Evolutionary conservation across 2,329 filamentous ascomycete genomes (phyloP), one percentile per base, ranked within the genome.

Genomic region (Aureobasidium uvarum): DNA sequence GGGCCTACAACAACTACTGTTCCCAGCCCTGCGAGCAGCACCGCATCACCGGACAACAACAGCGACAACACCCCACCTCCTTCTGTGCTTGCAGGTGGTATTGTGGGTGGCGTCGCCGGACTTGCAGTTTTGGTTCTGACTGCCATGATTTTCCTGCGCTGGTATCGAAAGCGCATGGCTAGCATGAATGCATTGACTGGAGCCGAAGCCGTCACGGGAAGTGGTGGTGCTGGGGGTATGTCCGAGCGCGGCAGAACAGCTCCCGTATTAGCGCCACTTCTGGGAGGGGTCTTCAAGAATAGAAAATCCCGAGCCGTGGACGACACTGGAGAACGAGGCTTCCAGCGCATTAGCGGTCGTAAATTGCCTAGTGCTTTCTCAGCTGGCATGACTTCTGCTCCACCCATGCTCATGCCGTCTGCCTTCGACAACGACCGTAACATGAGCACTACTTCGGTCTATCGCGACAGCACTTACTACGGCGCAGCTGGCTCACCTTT

Each of bases 41-140:
- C 54, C 38, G 62, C 66, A 8, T 23, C 54, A 5, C 58, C 48
- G 36, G 46, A 62, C 36, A 66, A 63, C 38, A 52, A 60, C 38
- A 67, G 69, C 36, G 68, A 70, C 18, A 68, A 66, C 39, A 72
- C 76, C 23, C 74, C 80, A 7, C 77, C 78, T 51, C 84, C 83
- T 28, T 81, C 81, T 18, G 80, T 81, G 66, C 81, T 88, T 3
- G 84, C 86, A 23, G 86, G 86, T 8, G 85, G 85, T 54, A 83
- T 88, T n/a, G 79, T 88, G 31, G 86, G 86, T 18, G 85, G 85
- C 52, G 79, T 86, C 58, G 84, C 85, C 39, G 86, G 85, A 33
- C 71, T 84, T 39, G 81, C 84, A 14, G 72, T 85, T 8, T 71
- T 85, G 8, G 71, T 84, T 10, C 71, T 82, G 13, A 75, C 83